Evolutionary conservation across 1,284 basidiomycete species (phyloP).

Genomic region (Leccinum angustisporum): DNA sequence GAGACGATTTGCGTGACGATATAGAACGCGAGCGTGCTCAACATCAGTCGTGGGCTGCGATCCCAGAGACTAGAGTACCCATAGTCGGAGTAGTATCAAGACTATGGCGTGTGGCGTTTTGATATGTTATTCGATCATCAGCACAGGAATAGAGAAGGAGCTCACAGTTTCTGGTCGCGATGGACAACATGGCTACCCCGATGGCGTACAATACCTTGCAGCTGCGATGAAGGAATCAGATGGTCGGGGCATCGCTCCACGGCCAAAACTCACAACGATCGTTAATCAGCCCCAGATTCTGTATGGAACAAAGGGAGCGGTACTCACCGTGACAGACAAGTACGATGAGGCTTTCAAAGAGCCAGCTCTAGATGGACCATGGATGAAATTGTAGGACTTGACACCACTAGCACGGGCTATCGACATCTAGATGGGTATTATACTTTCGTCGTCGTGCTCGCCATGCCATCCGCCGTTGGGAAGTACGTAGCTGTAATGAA

Average conservation of each 20-base stretch:
- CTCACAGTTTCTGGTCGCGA: slow-evolving; percentile 42
- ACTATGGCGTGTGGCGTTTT: slow-evolving; percentile 2
- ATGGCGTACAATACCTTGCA: slow-evolving; percentile 34
- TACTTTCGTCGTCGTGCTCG: slow-evolving; percentile 18
- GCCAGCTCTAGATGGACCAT: no score
- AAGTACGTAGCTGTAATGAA: slow-evolving; percentile 35
- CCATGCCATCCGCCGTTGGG: slow-evolving; percentile 26
- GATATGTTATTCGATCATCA: not conserved
- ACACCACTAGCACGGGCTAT: no score
- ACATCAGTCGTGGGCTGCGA: slow-evolving; percentile 36
- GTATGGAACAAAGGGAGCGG: not conserved
- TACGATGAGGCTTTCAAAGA: no score
- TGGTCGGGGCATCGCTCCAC: not conserved
- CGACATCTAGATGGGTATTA: not conserved
- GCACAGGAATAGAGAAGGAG: not conserved
- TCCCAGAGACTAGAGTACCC: slow-evolving; percentile 43
- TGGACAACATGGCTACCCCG: slow-evolving; percentile 33
- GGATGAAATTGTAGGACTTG: no score
- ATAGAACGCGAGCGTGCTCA: slow-evolving; percentile 36
- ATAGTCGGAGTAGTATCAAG: slow-evolving; percentile 39
- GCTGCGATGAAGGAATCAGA: slow-evolving; percentile 20
- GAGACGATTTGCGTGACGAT: slow-evolving; percentile 33
- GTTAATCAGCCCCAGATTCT: not conserved
- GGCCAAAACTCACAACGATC: slow-evolving; percentile 19
- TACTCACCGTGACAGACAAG: no score